Base-by-base conservation (phyloP, 805 yeast species). In the Cyberlindnera sargentensis region DNA sequence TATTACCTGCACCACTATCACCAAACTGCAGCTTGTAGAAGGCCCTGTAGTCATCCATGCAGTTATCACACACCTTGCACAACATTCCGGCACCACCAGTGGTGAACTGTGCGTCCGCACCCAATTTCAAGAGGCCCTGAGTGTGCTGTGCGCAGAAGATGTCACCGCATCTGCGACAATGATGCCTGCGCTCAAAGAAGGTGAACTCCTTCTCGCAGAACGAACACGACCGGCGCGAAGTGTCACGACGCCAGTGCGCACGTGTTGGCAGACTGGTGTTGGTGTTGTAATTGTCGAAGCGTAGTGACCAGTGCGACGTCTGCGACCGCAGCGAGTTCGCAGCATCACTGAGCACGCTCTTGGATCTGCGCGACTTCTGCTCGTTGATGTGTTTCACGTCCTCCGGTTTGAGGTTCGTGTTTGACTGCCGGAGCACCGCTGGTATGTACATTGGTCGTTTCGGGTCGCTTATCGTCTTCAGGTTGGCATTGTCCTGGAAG, bases 381-480 rank as follows among this genome's bases (percentile, higher is more conserved):
- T 63, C 58, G 53, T 58, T 60, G 23, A 58, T 58, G 28, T 50
- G 47, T 27, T 47, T 40, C 23, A 67, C 46, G 45, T 67, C 71
- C 38, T 67, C 72, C n/a, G 63, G 66, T 15, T 67, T 68, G 36
- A 70, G 54, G 40, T 70, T 70, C 2, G 74, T 70, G 45, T 60
- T 63, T 0, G 72, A 62, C 9, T 73, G 72, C 51, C 86, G 73
- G 41, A 90, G 68, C 8, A 90, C 98, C 0, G 96, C 96, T 0
- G 98, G 98, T 0, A 84, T 72, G 56, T 88, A 90, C 68, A 90
- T 68, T 8, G 97, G 96, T 56, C 86, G 83, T 60, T 88, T 77
- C 49, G 88, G 90, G 38, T 82, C 83, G 45, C 80, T 78, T 48
- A 89, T 78, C 56, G 88, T 95, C 58, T 80, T 46, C 41, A 37